Evolutionary conservation across 257 asterid species (phyloP), one percentile per base, ranked within the genome.

Genomic region (Primulina eburnea): DNA sequence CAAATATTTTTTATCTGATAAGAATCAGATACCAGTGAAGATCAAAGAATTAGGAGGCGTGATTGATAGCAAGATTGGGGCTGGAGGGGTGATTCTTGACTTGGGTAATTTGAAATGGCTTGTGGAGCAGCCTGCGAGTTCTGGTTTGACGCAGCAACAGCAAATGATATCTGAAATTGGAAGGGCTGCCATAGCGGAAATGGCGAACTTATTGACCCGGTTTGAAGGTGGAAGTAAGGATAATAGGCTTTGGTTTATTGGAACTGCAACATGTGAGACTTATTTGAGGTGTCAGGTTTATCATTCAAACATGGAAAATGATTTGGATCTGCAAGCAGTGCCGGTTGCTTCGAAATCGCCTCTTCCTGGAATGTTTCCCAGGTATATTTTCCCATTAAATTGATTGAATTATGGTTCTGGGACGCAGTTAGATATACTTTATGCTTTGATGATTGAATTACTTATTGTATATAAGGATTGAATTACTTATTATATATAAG

Each of bases 61-160:
- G 70, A 83, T 90, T 21, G 91, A 81, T 74, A 73, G 66, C n/a
- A 87, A 58, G 82, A 74, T 87, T 11, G 75, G 73, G 10, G 70
- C 52, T 50, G 89, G 92, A 0, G 90, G 92, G 0, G 83, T 93
- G 80, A 78, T 93, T 81, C 80, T 93, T 65, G 91, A 93, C 82
- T 85, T 93, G 86, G 98, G 98, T 35, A 96, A 93, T 80, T 79
- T 93, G 85, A 90, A 87, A 74, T 93, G 99, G 97, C 86, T 93
- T 73, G 96, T 93, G 67, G 97, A 93, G 82, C 95, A 85, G 73
- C 85, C 89, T 11, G 65, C 7, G 60, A 68, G 32, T 62, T 73
- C 72, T n/a, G 84, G 78, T 38, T 78, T 77, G 18, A 34, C 29
- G 64, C 87, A 63, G 53, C 83, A 56, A n/a, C 90, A 79, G 73